Conservation (phyloP, 495 filamentous ascomycete species). For the Hamigera avellanea region DNA sequence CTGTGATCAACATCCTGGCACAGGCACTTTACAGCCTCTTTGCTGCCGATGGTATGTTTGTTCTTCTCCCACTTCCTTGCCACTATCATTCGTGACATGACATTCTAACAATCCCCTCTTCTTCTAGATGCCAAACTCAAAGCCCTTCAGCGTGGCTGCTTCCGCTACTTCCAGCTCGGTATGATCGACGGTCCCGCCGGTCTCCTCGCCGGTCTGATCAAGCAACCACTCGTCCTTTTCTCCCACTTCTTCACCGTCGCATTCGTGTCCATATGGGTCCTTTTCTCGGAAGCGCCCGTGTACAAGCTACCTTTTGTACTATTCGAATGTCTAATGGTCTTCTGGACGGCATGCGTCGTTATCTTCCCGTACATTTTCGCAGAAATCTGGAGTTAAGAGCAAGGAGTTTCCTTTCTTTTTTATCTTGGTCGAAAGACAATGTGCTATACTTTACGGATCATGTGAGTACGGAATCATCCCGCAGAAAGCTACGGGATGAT, state of each 20-base stretch:
- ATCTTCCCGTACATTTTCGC: conserved; percentile 73
- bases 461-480: too few relatives aligned
- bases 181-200: conserved; percentile 67
- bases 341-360: conserved; percentile 81
- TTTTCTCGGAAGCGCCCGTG: conserved; percentile 44
- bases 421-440: too few relatives aligned
- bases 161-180: conserved; percentile 80
- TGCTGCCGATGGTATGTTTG: conserved; percentile 59
- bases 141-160: conserved; percentile 82
- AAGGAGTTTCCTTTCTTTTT: background rate
- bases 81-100: background rate
- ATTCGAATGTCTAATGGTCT: conserved; percentile 51
- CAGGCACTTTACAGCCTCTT: conserved; percentile 86
- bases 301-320: conserved; percentile 49
- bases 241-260: conserved; percentile 94
- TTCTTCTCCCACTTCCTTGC: conserved; percentile 2
- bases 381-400: conserved; percentile 31
- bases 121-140: conserved; percentile 53
- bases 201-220: conserved; percentile 73
- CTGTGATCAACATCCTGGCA: conserved; percentile 91
- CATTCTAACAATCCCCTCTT: background rate
- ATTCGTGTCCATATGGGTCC: conserved; percentile 75
- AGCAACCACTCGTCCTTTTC: conserved; percentile 66
- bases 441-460: too few relatives aligned
- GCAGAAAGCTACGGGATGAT: too few relatives aligned